These are phyloP conservation scores for Amniculicola lignicola DNA, from an alignment of 495 filamentous ascomycete species.

Conservation along the genomic window DNA sequence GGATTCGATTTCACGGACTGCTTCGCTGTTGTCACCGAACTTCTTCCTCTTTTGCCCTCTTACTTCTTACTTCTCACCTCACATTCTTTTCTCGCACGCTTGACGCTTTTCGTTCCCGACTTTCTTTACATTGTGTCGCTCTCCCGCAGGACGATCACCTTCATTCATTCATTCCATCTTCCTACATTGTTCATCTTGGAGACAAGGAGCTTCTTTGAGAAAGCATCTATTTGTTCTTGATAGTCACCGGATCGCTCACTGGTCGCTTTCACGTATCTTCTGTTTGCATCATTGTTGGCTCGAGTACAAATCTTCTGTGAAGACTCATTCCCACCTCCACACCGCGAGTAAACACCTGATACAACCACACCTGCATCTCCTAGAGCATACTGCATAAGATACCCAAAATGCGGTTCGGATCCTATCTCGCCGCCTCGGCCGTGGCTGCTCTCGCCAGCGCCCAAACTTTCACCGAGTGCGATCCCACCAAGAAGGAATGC, in stretches of 20 bases:
- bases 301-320: constrained; percentile 1
- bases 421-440: constrained; percentile 4
- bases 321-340: background rate
- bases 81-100: background rate
- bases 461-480: constrained; percentile 65
- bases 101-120: constrained; percentile 6
- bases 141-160: background rate
- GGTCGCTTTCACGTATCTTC: too few species aligned
- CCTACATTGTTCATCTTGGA: background rate
- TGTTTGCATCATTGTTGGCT: too few species aligned
- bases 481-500: constrained; percentile 62
- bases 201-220: too few species aligned
- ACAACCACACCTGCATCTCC: background rate
- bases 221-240: too few species aligned
- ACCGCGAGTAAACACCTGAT: background rate
- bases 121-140: constrained; percentile 2
- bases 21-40: constrained; percentile 5
- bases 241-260: too few species aligned
- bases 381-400: constrained; percentile 2
- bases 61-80: constrained; percentile 7
- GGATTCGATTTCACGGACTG: background rate
- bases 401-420: constrained; percentile 24
- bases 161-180: background rate
- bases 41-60: background rate
- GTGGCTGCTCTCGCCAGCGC: constrained; percentile 41